These are phyloP conservation scores for Gossypioides kirkii DNA, from an alignment of 345 rosid species.

Conservation along the genomic window DNA sequence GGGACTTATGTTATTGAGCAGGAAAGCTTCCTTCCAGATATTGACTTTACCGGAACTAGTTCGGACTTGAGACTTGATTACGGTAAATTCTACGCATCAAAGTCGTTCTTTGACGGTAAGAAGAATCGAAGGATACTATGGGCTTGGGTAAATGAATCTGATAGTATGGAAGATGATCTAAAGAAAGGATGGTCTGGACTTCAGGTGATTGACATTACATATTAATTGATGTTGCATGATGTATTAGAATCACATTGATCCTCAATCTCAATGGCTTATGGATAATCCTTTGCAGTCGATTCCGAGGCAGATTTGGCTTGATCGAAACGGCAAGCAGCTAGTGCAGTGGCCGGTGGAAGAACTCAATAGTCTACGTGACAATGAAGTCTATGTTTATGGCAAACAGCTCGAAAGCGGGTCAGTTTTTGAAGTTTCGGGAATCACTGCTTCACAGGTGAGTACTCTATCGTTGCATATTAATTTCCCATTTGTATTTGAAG, in stretches of 20 bases:
- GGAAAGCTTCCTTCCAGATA: slow-evolving; percentile 35
- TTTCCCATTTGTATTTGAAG: background rate
- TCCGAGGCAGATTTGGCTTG: slow-evolving; percentile 33
- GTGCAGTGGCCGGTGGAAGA: slow-evolving; percentile 74
- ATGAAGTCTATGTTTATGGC: slow-evolving; percentile 21
- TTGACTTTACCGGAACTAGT: slow-evolving; percentile 31
- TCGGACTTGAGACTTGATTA: slow-evolving; percentile 51
- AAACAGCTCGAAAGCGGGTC: slow-evolving; percentile 28
- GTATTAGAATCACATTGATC: background rate
- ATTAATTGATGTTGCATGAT: background rate
- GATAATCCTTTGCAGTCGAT: slow-evolving; percentile 33
- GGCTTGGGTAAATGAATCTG: slow-evolving; percentile 62
- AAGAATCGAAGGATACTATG: slow-evolving; percentile 55
- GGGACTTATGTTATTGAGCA: slow-evolving; percentile 43
- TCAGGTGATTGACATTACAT: slow-evolving; percentile 33
- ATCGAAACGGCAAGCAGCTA: slow-evolving; percentile 41
- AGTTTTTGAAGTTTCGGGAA: slow-evolving; percentile 36
- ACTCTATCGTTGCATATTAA: background rate
- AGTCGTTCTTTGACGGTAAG: slow-evolving; percentile 42
- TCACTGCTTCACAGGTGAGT: slow-evolving; percentile 46
- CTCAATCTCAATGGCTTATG: background rate
- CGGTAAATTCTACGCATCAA: slow-evolving; percentile 64
- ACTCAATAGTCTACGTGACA: slow-evolving; percentile 32
- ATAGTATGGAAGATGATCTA: slow-evolving; percentile 39
- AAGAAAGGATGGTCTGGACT: slow-evolving; percentile 68